Conservation (phyloP, 2,329 filamentous ascomycete species). For the Dothideomycetes sp. region DNA sequence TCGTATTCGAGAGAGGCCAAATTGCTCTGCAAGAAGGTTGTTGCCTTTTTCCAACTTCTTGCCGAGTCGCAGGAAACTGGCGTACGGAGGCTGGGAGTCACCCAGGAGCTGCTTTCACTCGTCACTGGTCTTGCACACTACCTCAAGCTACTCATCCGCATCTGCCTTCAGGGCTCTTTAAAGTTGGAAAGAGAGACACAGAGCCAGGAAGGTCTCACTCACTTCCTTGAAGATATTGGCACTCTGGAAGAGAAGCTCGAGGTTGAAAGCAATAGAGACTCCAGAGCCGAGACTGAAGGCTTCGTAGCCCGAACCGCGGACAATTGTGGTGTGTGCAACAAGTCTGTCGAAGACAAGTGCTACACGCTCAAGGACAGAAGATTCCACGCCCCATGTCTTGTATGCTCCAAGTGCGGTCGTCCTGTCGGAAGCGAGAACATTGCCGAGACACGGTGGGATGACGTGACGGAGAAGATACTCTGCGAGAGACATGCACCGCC, state of each 20-base stretch:
- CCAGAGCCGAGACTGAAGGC: slow-evolving; percentile 27
- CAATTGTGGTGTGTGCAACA: slow-evolving; percentile 68
- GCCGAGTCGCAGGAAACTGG: slow-evolving; percentile 90
- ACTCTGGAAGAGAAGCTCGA: slow-evolving; percentile 69
- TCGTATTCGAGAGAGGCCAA: slow-evolving; percentile 95
- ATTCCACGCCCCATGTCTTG: slow-evolving; percentile 74
- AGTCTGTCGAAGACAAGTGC: slow-evolving; percentile 92
- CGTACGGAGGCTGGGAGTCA: slow-evolving; percentile 85
- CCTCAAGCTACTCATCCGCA: slow-evolving; percentile 90
- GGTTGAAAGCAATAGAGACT: slow-evolving; percentile 49
- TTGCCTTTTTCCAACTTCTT: slow-evolving; percentile 89
- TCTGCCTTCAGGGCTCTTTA: slow-evolving; percentile 86
- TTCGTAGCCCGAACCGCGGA: slow-evolving; percentile 46
- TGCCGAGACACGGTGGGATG: slow-evolving; percentile 60
- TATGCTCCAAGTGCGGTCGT: slow-evolving; percentile 57
- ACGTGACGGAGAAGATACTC: slow-evolving; percentile 55
- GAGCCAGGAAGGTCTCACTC: slow-evolving; percentile 62
- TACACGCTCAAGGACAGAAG: slow-evolving; percentile 61
- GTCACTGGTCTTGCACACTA: slow-evolving; percentile 96
- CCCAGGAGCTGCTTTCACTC: slow-evolving; percentile 92
- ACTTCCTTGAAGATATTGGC: slow-evolving; percentile 73
- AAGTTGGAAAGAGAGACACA: slow-evolving; percentile 79
- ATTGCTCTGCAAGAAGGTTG: slow-evolving; percentile 97
- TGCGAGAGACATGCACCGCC: slow-evolving; percentile 45
- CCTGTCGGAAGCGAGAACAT: slow-evolving; percentile 56